Evolutionary conservation across 805 yeast species (phyloP).

Genomic region (Yarrowia porcina): DNA sequence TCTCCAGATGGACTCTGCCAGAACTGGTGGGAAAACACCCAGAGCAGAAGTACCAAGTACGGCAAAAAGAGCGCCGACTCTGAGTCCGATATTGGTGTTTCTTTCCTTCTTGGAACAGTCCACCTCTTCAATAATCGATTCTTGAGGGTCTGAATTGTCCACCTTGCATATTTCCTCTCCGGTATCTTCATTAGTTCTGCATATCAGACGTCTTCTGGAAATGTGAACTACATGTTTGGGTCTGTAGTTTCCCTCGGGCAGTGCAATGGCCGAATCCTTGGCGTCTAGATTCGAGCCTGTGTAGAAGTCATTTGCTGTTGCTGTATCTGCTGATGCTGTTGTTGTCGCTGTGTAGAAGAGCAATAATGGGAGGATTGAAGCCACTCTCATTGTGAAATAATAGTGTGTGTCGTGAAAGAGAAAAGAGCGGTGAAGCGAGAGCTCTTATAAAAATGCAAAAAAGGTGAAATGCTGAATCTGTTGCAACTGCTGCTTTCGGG

Average conservation of each 20-base stretch:
- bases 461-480: neutral
- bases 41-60: slow-evolving; percentile 18
- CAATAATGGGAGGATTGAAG: neutral
- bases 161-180: slow-evolving; percentile 16
- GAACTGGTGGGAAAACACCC: slow-evolving; percentile 17
- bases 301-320: neutral
- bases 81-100: slow-evolving; percentile 6
- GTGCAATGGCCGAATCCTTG: neutral
- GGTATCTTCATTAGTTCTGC: slow-evolving; percentile 13
- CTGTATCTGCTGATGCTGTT: neutral
- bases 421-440: neutral
- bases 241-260: neutral
- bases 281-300: neutral
- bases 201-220: neutral
- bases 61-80: slow-evolving; percentile 22
- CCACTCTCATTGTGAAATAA: neutral
- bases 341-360: neutral
- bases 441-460: neutral
- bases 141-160: slow-evolving; percentile 17
- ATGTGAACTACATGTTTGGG: slow-evolving; percentile 7
- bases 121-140: slow-evolving; percentile 1
- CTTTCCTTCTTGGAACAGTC: slow-evolving; percentile 18
- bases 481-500: neutral
- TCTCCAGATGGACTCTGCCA: slow-evolving; percentile 22
- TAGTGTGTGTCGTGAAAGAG: neutral